phyloP scores from a whole-genome alignment of 352 stramenopile genomes.

The Pythium dissimile region DNA sequence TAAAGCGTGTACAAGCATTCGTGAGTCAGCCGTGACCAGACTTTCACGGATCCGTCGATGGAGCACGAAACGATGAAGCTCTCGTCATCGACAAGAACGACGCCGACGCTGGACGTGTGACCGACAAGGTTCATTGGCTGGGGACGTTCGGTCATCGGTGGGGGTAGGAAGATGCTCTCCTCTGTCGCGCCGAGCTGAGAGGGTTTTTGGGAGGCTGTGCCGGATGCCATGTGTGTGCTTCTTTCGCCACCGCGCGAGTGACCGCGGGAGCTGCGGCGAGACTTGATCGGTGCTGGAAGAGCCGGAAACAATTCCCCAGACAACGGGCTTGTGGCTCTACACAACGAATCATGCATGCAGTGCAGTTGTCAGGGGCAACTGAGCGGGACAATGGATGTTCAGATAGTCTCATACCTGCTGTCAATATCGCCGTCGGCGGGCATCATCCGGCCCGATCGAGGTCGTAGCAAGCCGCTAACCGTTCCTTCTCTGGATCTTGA shows the following conservation, averaged over 20 bases:
- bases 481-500: too few species aligned
- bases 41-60: slow-evolving; percentile 63
- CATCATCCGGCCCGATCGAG: too few species aligned
- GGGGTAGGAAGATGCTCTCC: neutral
- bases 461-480: too few species aligned
- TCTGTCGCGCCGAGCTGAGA: neutral
- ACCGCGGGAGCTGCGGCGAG: slow-evolving; percentile 6
- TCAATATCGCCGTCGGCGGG: too few species aligned
- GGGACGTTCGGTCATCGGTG: slow-evolving; percentile 12
- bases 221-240: too few species aligned
- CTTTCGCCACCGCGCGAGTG: neutral
- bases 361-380: too few species aligned
- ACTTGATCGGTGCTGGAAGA: neutral
- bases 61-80: slow-evolving; percentile 61
- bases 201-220: neutral
- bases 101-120: slow-evolving; percentile 57
- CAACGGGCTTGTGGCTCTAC: neutral
- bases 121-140: slow-evolving; percentile 49
- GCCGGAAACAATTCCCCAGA: neutral
- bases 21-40: slow-evolving; percentile 57
- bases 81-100: slow-evolving; percentile 47
- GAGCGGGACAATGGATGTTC: too few species aligned
- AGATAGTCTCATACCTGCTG: too few species aligned
- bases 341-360: neutral
- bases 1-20: slow-evolving; percentile 61